phyloP scores from a whole-genome alignment of 306 rosid species.

The Ziziphus jujuba region DNA sequence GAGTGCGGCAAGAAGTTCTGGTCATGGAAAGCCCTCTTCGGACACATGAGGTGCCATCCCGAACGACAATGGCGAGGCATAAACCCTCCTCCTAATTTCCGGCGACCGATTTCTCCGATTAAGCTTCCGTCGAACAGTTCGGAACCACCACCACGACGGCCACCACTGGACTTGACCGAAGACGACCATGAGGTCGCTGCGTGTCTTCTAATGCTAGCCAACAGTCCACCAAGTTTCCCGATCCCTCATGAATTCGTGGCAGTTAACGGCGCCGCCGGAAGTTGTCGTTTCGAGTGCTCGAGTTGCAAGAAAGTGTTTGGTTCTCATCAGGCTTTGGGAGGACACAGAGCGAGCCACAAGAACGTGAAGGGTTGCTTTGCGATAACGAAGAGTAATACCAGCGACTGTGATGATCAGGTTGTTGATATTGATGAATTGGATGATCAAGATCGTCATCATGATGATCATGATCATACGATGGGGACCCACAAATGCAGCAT shows the following conservation, averaged over 20 bases:
- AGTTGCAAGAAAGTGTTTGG: constrained; percentile 81
- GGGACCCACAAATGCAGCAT: constrained; percentile 46
- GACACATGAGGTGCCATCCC: constrained; percentile 96
- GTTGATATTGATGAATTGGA: background rate
- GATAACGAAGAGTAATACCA: constrained; percentile 28
- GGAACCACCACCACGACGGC: constrained; percentile 7
- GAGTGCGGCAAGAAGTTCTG: constrained; percentile 80
- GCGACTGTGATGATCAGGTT: background rate
- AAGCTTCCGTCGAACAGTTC: background rate
- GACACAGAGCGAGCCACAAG: constrained; percentile 76
- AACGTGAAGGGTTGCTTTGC: constrained; percentile 76
- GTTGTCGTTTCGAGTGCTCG: constrained; percentile 53
- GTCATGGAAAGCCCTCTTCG: constrained; percentile 82
- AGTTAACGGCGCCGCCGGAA: background rate
- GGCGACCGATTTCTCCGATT: background rate
- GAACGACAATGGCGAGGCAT: constrained; percentile 91
- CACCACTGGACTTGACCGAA: constrained; percentile 22
- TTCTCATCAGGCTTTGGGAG: constrained; percentile 80
- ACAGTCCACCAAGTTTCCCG: background rate
- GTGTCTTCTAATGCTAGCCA: constrained; percentile 54
- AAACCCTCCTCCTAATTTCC: constrained; percentile 52
- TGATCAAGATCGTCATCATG: constrained; percentile 2
- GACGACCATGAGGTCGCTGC: constrained; percentile 68
- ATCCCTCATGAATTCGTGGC: background rate
- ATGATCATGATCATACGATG: constrained; percentile 2